Evolutionary conservation across 1,284 basidiomycete genomes (phyloP), one percentile per base, ranked within the genome.

Genomic region (Thecaphora frezii): DNA sequence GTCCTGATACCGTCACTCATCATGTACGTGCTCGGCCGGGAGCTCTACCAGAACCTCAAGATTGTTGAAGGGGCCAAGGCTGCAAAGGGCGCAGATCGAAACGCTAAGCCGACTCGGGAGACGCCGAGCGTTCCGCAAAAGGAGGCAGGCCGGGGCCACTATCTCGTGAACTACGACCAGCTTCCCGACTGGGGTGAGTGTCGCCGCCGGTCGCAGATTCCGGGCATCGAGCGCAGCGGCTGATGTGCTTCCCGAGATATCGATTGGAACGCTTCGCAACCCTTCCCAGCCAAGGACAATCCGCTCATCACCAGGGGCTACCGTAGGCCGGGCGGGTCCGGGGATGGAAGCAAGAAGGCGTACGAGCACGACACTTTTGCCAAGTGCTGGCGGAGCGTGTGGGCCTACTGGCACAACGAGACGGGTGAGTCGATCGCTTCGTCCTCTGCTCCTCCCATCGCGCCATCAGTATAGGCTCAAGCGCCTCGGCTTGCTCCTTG

Each of bases 1-100:
- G 79, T 91, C 52, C 71, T 90, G 28, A 73, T 89, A 37, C 89
- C 89, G 1, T 71, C 81, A 41, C 74, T 87, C 63, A 86, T 90
- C 54, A 90, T 43, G 3, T 45, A 38, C 22, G 22, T 51, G 23
- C 53, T 74, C 21, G 45, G 56, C 22, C 22, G 16, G 14, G 68
- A 71, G 21, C 52, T 74, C 21, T 50, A 57, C 1, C 36, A 23
- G 14, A 54, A 51, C 5, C 64, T 74, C 44, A 54, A 56, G 40
- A 42, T 55, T 24, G 67, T 64, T 37, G 71, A 67, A 33, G 63
- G 67, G 38, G 50, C 68, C 39, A 44, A 59, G 63, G 59, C 56
- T 63, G 59, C 59, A 53, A 51, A 12, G n/a, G 19, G 5, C 10
- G 10, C 33, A 18, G 33, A 10, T 10, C 33, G 33, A 9, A 41